phyloP scores from a whole-genome alignment of 2,329 filamentous ascomycete species.

The Diaporthe citrichinensis region DNA sequence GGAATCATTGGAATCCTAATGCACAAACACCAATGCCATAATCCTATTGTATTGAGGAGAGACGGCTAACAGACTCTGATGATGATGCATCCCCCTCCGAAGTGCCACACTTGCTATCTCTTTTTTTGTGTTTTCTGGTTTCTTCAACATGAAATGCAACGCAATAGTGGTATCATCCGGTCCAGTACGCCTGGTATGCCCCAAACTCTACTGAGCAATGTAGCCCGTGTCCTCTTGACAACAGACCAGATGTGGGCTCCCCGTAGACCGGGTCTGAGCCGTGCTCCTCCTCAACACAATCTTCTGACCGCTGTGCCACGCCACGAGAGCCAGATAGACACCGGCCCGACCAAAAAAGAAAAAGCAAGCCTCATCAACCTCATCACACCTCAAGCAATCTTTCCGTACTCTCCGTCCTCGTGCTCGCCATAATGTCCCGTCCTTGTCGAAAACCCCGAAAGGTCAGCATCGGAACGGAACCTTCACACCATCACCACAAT shows the following conservation, averaged over 20 bases:
- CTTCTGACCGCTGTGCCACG: neutral
- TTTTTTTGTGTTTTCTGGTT: neutral
- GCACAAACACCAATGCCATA: neutral
- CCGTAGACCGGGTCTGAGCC: neutral
- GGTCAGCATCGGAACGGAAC: neutral
- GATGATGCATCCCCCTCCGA: neutral
- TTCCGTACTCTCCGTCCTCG: neutral
- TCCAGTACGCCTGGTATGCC: neutral
- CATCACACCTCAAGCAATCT: neutral
- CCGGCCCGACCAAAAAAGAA: neutral
- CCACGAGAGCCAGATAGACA: neutral
- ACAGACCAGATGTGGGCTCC: neutral
- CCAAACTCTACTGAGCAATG: neutral
- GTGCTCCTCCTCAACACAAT: neutral
- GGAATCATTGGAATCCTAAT: neutral
- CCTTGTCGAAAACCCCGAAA: neutral
- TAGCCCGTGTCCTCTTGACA: neutral
- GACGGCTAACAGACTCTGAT: neutral
- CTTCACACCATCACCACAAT: neutral
- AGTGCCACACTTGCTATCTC: neutral
- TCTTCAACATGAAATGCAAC: slow-evolving; percentile 13
- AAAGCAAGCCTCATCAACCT: neutral
- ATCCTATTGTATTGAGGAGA: neutral
- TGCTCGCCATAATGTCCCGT: neutral
- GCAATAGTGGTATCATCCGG: slow-evolving; percentile 6